Evolutionary conservation across 148 eudicot species (phyloP).

Genomic region (Silene uniflora): DNA sequence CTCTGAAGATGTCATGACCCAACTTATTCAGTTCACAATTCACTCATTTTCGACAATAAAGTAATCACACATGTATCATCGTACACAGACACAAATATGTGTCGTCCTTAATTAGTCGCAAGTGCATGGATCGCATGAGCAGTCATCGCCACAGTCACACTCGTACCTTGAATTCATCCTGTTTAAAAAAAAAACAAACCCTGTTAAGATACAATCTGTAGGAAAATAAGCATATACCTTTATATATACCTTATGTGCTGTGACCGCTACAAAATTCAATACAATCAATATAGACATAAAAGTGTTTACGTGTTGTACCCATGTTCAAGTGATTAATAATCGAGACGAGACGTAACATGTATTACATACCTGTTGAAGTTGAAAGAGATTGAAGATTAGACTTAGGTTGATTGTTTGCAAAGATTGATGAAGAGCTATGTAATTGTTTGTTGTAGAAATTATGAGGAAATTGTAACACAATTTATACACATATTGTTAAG

Average conservation of each 20-base stretch:
- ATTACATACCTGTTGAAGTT: not conserved
- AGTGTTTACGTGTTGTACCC: no score
- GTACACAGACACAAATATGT: not conserved
- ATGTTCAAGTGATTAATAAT: no score
- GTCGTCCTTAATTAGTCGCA: conserved; percentile 21
- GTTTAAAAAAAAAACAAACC: not conserved
- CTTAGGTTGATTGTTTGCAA: not conserved
- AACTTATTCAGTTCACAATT: conserved; percentile 16
- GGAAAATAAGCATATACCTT: no score
- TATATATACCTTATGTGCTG: no score
- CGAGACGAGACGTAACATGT: not conserved
- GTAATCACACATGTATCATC: conserved; percentile 5
- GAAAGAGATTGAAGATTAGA: not conserved
- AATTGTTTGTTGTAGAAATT: conserved; percentile 15
- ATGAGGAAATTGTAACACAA: conserved; percentile 9
- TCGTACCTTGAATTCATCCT: conserved; percentile 30
- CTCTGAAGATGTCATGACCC: conserved; percentile 16
- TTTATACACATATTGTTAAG: conserved; percentile 19
- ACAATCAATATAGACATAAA: no score
- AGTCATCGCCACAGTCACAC: conserved; percentile 52
- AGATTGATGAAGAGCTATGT: conserved; percentile 6
- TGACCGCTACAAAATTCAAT: no score
- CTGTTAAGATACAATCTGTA: not conserved
- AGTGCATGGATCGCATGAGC: conserved; percentile 51
- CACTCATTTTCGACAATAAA: conserved; percentile 11